Evolutionary conservation across 768 basidiomycete genomes (phyloP).

Genomic region (Pisolithus tinctorius): DNA sequence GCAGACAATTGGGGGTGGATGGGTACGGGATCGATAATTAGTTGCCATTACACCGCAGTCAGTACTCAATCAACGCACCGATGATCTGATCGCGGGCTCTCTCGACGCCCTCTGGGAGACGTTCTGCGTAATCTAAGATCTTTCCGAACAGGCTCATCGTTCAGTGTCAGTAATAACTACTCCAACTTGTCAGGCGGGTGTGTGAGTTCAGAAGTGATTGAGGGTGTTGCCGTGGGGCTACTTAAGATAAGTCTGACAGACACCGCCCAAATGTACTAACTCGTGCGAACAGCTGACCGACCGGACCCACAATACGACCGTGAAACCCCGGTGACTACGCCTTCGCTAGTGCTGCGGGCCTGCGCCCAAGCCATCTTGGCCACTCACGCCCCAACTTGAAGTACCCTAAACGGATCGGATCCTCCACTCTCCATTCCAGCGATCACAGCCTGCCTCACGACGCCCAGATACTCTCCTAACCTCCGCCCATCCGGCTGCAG

Average conservation of each 20-base stretch:
- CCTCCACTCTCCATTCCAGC: constrained; percentile 68
- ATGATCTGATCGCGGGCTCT: constrained; percentile 31
- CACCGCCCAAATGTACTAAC: no score
- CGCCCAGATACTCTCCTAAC: constrained; percentile 67
- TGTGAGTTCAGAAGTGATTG: no score
- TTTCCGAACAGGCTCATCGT: constrained; percentile 38
- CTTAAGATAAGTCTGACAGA: no score
- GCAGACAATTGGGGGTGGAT: neutral
- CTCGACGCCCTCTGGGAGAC: constrained; percentile 32
- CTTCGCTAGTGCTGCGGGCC: no score
- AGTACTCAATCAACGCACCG: constrained; percentile 19
- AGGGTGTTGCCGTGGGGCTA: no score
- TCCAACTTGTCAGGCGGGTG: no score
- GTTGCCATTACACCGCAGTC: neutral
- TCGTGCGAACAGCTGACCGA: no score
- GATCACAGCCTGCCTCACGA: constrained; percentile 65
- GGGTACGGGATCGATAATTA: neutral
- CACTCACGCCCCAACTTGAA: constrained; percentile 4
- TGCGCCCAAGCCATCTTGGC: no score
- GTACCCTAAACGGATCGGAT: constrained; percentile 64
- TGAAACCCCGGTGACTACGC: no score
- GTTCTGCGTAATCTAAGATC: constrained; percentile 28
- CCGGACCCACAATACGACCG: no score
- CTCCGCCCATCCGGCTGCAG: constrained; percentile 49
- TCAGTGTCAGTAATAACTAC: constrained; percentile 1